Evolutionary conservation across 2,329 filamentous ascomycete species (phyloP), one percentile per base, ranked within the genome.

Genomic region (Westerdykella sp.): DNA sequence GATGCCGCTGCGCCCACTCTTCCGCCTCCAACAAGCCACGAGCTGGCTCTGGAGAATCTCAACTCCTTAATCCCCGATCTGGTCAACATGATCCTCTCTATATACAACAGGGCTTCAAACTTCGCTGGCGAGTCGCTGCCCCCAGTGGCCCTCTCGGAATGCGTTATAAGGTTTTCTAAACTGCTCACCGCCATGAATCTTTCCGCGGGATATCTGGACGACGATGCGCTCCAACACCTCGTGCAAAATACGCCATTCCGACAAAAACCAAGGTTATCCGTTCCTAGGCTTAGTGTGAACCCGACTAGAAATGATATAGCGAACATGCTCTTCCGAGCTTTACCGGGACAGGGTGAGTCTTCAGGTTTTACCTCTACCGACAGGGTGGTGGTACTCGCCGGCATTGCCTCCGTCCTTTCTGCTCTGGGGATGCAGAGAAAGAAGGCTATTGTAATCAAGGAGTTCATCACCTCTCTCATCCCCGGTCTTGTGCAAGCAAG

Each of bases 401-500:
- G 89, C 11, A 88, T 97, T 51, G 84, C 88, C 6, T 82, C 85
- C n/a, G 81, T 94, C n/a, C 73, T 96, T 9, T 85, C 87, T 0
- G 75, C 80, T 5, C 69, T 98, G 6, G 87, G 87, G 1, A 79
- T 91, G 47, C 81, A 89, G 46, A 79, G 93, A 44, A 97, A 96
- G 69, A 95, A 94, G 66, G 89, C 87, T 4, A 85, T 97, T 69
- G 81, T 96, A 1, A 77, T 95, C 56, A 83, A 87, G 54, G 89
- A 96, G 59, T 76, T 97, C 39, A 77, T 98, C 7, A 84, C 83
- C 3, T 82, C 89, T 13, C 74, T 97, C 34, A 87, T 94, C 41
- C 84, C 83, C 28, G 89, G 87, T 2, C 75, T 98, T 7, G 84
- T 95, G 4, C 88, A 96, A 66, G 93, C 93, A 13, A 80, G 93